These are phyloP conservation scores for Arabidopsis arenosa DNA, from an alignment of 345 rosid genomes.

Conservation along the genomic window DNA sequence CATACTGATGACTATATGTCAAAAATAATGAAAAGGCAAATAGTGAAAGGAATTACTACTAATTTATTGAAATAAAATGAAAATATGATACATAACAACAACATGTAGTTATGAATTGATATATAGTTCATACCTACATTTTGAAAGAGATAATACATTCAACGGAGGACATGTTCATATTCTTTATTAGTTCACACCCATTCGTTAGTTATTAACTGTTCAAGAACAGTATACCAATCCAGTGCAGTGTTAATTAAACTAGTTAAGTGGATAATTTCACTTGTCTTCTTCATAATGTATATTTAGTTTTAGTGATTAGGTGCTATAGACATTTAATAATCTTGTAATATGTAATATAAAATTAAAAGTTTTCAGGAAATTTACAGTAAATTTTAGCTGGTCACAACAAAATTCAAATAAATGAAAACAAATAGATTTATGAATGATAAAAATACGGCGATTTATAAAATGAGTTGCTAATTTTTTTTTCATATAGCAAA, in stretches of 20 bases:
- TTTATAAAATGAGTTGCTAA: background rate
- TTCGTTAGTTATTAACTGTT: conserved; percentile 42
- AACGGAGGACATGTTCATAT: conserved; percentile 12
- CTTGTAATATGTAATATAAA: background rate
- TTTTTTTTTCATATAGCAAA: background rate
- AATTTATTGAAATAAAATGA: background rate
- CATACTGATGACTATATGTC: background rate
- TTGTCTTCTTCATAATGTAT: background rate
- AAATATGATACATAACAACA: background rate
- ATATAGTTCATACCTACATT: too few relatives aligned
- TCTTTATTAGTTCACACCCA: conserved; percentile 8
- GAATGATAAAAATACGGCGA: background rate
- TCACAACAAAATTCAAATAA: background rate
- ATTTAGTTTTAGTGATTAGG: background rate
- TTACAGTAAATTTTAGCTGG: background rate
- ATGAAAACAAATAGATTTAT: background rate
- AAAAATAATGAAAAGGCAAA: background rate
- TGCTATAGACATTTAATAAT: background rate
- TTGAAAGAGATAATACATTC: background rate
- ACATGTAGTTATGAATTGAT: background rate
- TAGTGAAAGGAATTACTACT: background rate
- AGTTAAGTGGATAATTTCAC: background rate
- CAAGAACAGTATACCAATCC: conserved; percentile 27
- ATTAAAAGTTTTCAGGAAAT: background rate
- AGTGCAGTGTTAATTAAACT: background rate